Evolutionary conservation across 1,139 yeast genomes (phyloP).

Genomic region (Yamadazyma membranifaciens): DNA sequence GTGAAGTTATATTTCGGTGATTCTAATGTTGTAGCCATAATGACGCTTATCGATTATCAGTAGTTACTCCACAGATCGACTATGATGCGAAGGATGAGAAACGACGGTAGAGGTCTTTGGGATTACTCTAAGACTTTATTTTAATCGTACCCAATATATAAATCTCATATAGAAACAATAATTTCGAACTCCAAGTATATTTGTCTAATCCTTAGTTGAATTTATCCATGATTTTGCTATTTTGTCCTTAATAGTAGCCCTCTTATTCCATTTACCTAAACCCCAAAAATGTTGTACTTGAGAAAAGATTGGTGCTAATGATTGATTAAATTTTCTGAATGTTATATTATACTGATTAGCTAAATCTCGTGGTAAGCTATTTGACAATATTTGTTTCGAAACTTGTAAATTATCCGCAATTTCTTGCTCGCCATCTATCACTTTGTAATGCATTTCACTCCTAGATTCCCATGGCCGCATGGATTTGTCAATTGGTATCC

Average conservation of each 20-base stretch:
- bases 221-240: slow-evolving; percentile 41
- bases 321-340: slow-evolving; percentile 27
- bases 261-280: slow-evolving; percentile 55
- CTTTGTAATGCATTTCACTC: background rate
- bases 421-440: background rate
- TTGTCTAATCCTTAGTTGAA: slow-evolving; percentile 5
- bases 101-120: too few species aligned
- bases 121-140: too few species aligned
- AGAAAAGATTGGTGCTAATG: slow-evolving; percentile 48
- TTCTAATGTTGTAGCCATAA: too few species aligned
- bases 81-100: too few species aligned
- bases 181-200: too few species aligned
- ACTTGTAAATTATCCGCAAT: background rate
- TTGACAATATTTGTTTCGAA: slow-evolving; percentile 11
- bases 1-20: too few species aligned
- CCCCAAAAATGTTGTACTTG: slow-evolving; percentile 61
- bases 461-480: slow-evolving; percentile 63
- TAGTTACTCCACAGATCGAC: too few species aligned
- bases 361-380: slow-evolving; percentile 25
- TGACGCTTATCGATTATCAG: too few species aligned
- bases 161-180: too few species aligned
- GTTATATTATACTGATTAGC: slow-evolving; percentile 23
- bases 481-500: slow-evolving; percentile 54
- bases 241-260: slow-evolving; percentile 52
- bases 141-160: too few species aligned